Evolutionary conservation across 495 filamentous ascomycete species (phyloP), one percentile per base, ranked within the genome.

Genomic region (Collariella sp.): DNA sequence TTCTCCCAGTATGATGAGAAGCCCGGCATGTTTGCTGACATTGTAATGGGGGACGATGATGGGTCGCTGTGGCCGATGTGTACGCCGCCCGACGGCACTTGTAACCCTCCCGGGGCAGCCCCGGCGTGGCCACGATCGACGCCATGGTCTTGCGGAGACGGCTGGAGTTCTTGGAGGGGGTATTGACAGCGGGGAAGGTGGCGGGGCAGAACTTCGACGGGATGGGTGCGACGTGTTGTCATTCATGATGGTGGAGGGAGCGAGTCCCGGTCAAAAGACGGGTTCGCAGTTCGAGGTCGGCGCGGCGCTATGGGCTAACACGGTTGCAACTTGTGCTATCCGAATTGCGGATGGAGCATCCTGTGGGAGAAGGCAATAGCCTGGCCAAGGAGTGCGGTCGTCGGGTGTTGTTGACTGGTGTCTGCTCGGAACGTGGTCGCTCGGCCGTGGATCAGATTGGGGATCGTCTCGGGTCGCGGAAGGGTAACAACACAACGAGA

Each of bases 141-240:
- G 40, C 62, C 67, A 42, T 55, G 60, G 16, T 76, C 72, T 54
- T 78, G 79, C 42, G 80, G 76, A 33, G 78, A 72, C 50, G 80
- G 77, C 29, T 83, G 81, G 45, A 96, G 82, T 67, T 95, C 84
- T 67, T 86, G 85, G 45, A 96, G 74, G 44, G n/a, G 91, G 89
- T 69, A 96, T 95, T 39, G 85, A 85, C 55, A 88, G 85, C 46
- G 79, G 71, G 31, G 79, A 67, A 36, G 54, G 55, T 20, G 40
- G 34, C 76, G 70, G 39, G 29, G 54, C 50, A 29, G 61, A 52
- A 52, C 56, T 41, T 61, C 65, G 63, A 48, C 66, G 67, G 46
- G 66, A 65, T 18, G 68, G 60, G 42, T 64, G 48, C 46, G 66
- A 47, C 46, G 59, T 23, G 38, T 63, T 60, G 22, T 59, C 54